Evolutionary conservation across 2,329 filamentous ascomycete genomes (phyloP), one percentile per base, ranked within the genome.

Genomic region (Penicillium sclerotigenum): DNA sequence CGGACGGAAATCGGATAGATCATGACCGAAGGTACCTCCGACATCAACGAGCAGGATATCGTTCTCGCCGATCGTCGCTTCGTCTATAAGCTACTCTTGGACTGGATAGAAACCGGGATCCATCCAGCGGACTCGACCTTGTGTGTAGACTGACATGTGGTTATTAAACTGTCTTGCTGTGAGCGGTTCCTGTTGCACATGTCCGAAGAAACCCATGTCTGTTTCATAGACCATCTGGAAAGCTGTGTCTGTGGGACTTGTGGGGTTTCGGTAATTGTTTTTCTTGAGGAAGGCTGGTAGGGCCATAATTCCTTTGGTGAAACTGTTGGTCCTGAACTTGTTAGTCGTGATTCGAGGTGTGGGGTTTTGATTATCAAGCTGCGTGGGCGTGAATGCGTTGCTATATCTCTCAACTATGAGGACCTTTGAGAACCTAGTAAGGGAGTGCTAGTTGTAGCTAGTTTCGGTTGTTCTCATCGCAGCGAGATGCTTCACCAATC

Each of bases 11-110:
- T 72, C 67, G 3, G 60, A 60, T 9, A 76, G 50, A 58, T 78
- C 72, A 57, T 79, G 74, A 7, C 77, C 75, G 0, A 69, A 49
- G n/a, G 69, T 68, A 11, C 76, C 77, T 10, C 73, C 77, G 1
- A 79, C 64, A 62, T 80, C 77, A 1, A 79, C 75, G n/a, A 73
- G 49, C 4, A 70, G 57, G 11, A 70, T 67, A 34, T 62, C 61
- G 3, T 65, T 54, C 5, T 47, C n/a, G 5, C 33, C 40, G 1
- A 50, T 43, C 2, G 43, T 28, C 7, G 47, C 36, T 5, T 52
- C 58, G 13, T 60, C 49, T 20, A 67, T 29, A 10, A 68, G 59
- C 28, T 51, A 54, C 36, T 67, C 56, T 34, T 47, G 38, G 1
- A 68, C 60, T 2, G 67, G 65, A 36, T 65, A 68, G 55, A 42